Evolutionary conservation across 2,329 filamentous ascomycete species (phyloP).

Genomic region (Diaporthe nobilis): DNA sequence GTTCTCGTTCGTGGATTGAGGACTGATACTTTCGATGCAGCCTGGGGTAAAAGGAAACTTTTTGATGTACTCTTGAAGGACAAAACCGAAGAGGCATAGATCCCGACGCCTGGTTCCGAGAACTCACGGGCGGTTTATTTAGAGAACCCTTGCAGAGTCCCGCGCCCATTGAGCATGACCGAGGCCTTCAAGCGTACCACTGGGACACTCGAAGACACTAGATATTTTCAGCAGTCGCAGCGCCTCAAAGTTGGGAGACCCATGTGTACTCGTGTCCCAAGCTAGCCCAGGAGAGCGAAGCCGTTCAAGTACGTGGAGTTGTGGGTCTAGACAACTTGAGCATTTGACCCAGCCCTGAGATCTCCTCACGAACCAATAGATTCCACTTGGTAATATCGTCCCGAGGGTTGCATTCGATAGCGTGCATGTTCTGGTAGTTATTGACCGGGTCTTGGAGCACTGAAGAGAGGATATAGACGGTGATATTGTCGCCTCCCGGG

Average conservation of each 20-base stretch:
- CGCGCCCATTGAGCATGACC: constrained; percentile 15
- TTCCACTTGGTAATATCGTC: neutral
- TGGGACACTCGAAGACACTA: neutral
- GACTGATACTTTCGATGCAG: neutral
- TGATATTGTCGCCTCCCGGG: neutral
- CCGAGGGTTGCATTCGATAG: neutral
- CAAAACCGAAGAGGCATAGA: neutral
- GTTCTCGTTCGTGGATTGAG: neutral
- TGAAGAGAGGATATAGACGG: constrained; percentile 1
- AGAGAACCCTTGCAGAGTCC: neutral
- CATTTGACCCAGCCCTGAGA: constrained; percentile 7
- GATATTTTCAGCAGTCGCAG: neutral
- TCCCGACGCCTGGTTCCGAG: neutral
- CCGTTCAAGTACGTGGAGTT: neutral
- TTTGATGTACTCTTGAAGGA: neutral
- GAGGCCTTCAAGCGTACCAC: neutral
- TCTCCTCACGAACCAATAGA: neutral
- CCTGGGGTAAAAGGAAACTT: no score
- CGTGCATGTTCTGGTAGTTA: neutral
- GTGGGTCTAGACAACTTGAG: neutral
- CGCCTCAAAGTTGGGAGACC: neutral
- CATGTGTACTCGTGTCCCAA: neutral
- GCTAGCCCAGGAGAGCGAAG: neutral
- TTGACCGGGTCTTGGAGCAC: neutral
- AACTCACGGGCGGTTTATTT: neutral